Evolutionary conservation across 306 rosid genomes (phyloP), one percentile per base, ranked within the genome.

Genomic region (Begonia masoniana): DNA sequence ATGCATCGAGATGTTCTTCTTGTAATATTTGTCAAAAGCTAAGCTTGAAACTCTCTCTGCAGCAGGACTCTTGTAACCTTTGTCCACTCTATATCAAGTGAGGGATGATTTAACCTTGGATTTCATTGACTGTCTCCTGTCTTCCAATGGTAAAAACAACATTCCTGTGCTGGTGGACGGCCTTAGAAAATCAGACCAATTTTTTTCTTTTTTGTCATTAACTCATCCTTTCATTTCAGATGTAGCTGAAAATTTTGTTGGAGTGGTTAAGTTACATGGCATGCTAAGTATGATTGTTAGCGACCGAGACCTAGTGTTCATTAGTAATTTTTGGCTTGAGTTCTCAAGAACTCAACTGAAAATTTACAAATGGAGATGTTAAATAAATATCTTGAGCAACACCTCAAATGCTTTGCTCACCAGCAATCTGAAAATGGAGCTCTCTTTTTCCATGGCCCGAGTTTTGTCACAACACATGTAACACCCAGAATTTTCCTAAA

Each of bases 31-130:
- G 45, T 41, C 45, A 41, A 41, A 11, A 11, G 45, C 45, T 41
- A 41, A 41, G 45, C 6, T 11, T 41, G 6, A 5, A 5, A 41
- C 45, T 6, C 11, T 41, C 6, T 41, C 45, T 11, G 6, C 45
- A 5, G 45, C 45, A 5, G 6, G 15, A 5, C 7, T 7, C 3
- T 3, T 55, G 2, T n/a, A 55, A 15, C 10, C 16, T 13, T 12
- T 55, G 6, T 19, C 13, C 4, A 55, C 39, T 13, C 46, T 17
- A 2, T 39, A 11, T 31, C 46, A 55, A 26, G 59, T 55, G 5
- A 43, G 62, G 52, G 43, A 58, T 3, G 62, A 58, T 5, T 19
- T 58, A 19, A 17, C 62, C 12, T 9, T 58, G 26, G 62, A 59
- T 16, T 59, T 59, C 54, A 49, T 59, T 12, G 55, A 59, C 15